These are phyloP conservation scores for Ilyonectria destructans DNA, from an alignment of 2,329 filamentous ascomycete genomes.

Conservation along the genomic window DNA sequence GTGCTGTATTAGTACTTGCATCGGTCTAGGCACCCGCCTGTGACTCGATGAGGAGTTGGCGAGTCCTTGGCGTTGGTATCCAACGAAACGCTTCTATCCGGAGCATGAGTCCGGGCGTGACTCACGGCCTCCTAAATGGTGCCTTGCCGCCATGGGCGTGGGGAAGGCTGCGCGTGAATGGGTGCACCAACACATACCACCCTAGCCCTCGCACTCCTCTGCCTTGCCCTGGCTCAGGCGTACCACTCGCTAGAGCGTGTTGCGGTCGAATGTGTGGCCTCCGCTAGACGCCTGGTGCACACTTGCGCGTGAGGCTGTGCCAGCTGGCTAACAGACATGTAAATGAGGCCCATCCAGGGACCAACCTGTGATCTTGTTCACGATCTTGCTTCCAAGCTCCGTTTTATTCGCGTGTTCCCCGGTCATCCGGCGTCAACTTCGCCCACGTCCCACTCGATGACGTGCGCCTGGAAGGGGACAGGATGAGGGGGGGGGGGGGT, in stretches of 20 bases:
- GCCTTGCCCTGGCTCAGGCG: constrained; percentile 20
- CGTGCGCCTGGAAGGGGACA: constrained; percentile 32
- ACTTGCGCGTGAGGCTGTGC: constrained; percentile 39
- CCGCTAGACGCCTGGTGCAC: constrained; percentile 38
- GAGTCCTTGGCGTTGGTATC: constrained; percentile 37
- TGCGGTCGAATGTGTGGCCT: constrained; percentile 28
- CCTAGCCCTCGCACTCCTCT: constrained; percentile 12
- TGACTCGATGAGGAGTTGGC: constrained; percentile 44
- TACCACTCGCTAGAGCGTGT: constrained; percentile 36
- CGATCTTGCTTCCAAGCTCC: constrained; percentile 32
- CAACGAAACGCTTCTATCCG: constrained; percentile 26
- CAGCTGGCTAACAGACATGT: constrained; percentile 22
- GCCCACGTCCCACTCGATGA: constrained; percentile 38
- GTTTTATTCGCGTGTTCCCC: constrained; percentile 34
- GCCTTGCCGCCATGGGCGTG: constrained; percentile 42
- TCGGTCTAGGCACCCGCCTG: constrained; percentile 43
- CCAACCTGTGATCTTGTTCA: constrained; percentile 45
- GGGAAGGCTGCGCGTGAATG: constrained; percentile 46
- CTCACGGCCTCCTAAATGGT: constrained; percentile 44
- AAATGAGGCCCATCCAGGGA: constrained; percentile 28
- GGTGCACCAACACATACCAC: constrained; percentile 33
- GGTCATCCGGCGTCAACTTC: constrained; percentile 39
- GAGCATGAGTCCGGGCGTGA: constrained; percentile 35
- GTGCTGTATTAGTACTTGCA: constrained; percentile 47
- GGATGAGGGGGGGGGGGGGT: constrained; percentile 7